Conservation (phyloP, 208 protist genomes). For the Acanthamoeba healyi region DNA sequence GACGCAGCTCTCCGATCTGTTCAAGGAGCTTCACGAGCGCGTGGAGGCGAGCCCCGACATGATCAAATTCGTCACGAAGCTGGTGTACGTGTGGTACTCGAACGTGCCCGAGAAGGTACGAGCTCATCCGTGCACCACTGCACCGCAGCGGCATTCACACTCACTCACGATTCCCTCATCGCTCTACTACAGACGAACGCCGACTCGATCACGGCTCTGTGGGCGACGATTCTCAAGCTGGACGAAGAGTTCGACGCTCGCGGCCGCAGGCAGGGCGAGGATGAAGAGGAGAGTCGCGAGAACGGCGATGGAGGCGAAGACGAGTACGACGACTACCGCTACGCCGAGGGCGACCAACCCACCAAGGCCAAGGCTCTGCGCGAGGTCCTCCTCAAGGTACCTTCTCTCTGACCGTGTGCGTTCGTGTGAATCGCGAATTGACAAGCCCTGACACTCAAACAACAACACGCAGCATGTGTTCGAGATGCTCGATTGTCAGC, state of each 20-base stretch:
- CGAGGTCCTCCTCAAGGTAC: conserved; percentile 47
- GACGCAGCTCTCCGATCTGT: not conserved
- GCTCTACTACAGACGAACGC: not conserved
- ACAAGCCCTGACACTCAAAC: too few relatives aligned
- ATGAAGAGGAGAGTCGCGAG: not conserved
- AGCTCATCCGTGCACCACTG: not conserved
- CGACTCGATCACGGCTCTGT: conserved; percentile 1
- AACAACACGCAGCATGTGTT: conserved; percentile 14
- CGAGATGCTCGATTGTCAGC: conserved; percentile 52
- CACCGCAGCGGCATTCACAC: not conserved
- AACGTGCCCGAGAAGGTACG: conserved; percentile 48
- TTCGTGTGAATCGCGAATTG: not conserved
- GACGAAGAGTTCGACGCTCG: conserved; percentile 45
- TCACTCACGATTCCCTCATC: not conserved
- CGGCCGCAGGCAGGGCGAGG: not conserved
- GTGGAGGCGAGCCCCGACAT: not conserved
- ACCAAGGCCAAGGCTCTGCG: conserved; percentile 40
- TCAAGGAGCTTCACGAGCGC: conserved; percentile 39
- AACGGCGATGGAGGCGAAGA: not conserved
- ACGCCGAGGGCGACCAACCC: conserved; percentile 1
- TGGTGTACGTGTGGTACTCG: conserved; percentile 39
- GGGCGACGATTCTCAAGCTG: not conserved
- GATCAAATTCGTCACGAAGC: conserved; percentile 30
- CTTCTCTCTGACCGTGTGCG: not conserved
- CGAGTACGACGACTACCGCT: conserved; percentile 26